Percentiles rank a stretch among this genome's conserved stretches.
Conservation (phyloP, 2,329 filamentous ascomycete genomes). For the Alternaria metachromatica region DNA sequence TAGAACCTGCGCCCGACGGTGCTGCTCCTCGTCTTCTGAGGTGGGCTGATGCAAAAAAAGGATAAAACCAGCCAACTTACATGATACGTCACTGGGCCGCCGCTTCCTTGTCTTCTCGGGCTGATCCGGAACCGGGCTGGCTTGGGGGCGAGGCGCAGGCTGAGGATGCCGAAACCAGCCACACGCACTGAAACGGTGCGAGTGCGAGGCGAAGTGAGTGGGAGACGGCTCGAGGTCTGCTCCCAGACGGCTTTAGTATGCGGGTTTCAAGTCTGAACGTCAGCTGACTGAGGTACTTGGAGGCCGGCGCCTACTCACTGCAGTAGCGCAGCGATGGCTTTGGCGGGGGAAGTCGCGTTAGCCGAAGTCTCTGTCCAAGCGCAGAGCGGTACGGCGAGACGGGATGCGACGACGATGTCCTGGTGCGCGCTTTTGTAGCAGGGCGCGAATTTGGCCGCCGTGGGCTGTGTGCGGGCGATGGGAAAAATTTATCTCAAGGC, state of each 20-base stretch:
- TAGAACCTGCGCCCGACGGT: conserved; percentile 14
- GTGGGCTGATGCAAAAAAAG: conserved; percentile 11
- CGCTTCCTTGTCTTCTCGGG: conserved; percentile 11
- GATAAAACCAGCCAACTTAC: conserved; percentile 8
- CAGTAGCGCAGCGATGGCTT: background rate
- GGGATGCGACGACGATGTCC: background rate
- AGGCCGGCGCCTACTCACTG: background rate
- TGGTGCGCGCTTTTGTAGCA: background rate
- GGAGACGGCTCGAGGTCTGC: background rate
- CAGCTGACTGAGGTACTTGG: conserved; percentile 1
- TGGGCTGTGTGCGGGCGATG: background rate
- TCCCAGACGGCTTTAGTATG: background rate
- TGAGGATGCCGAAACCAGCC: conserved; percentile 11
- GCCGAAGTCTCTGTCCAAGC: conserved; percentile 2
- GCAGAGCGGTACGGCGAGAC: background rate
- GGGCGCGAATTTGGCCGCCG: background rate
- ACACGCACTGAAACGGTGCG: conserved; percentile 8
- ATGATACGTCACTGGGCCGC: conserved; percentile 20
- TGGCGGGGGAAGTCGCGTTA: conserved; percentile 3
- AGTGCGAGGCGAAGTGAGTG: conserved; percentile 1
- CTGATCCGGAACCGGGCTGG: conserved; percentile 18
- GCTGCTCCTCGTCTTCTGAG: conserved; percentile 2
- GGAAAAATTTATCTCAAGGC: background rate
- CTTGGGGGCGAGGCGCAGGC: conserved; percentile 7
- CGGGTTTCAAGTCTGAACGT: background rate